phyloP scores from a whole-genome alignment of 805 yeast species.

The Wickerhamiella kazuoi region DNA sequence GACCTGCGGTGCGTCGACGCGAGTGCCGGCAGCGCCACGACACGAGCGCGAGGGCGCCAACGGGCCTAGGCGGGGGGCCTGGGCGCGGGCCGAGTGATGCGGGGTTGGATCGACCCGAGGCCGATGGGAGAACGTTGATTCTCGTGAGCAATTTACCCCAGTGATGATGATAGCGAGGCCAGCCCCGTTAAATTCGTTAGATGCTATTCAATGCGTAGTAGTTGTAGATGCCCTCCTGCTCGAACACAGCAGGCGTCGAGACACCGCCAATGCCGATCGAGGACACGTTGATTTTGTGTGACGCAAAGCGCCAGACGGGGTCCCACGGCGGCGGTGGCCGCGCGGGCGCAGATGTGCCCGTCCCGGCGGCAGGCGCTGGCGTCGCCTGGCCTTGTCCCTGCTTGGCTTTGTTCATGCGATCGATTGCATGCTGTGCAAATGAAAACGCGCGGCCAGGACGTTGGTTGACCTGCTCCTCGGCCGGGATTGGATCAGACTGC shows the following conservation, averaged over 20 bases:
- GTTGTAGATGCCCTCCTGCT: conserved; percentile 9
- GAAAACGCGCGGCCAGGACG: conserved; percentile 10
- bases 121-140: no score
- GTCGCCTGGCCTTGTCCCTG: no score
- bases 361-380: neutral
- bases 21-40: no score
- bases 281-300: conserved; percentile 22
- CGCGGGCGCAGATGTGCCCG: conserved; percentile 1
- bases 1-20: neutral
- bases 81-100: no score
- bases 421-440: conserved; percentile 15
- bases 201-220: conserved; percentile 7
- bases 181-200: neutral
- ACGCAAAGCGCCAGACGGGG: conserved; percentile 19
- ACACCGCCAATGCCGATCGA: conserved; percentile 18
- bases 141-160: no score
- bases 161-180: no score
- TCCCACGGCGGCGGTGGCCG: conserved; percentile 11
- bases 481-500: neutral
- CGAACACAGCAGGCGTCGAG: conserved; percentile 10
- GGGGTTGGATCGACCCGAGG: no score
- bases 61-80: no score
- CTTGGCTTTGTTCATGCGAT: conserved; percentile 7
- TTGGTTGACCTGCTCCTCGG: neutral
- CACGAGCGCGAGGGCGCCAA: no score